phyloP scores from a whole-genome alignment of 805 yeast genomes.

The Teunomyces panamensis region DNA sequence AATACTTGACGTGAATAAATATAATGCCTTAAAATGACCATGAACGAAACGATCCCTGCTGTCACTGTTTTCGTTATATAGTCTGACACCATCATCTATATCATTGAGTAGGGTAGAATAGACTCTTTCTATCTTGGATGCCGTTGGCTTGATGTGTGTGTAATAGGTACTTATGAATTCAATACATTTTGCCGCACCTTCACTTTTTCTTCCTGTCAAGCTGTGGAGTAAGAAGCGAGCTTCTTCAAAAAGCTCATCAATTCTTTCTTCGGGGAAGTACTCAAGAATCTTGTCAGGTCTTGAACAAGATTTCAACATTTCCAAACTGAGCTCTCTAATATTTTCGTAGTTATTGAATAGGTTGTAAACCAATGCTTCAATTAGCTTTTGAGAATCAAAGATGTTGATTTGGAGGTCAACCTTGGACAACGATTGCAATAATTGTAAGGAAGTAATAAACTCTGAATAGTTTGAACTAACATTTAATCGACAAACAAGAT shows the following conservation, averaged over 20 bases:
- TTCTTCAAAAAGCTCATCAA: not conserved
- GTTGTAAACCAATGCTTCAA: slow-evolving; percentile 56
- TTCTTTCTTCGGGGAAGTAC: not conserved
- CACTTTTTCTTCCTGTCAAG: slow-evolving; percentile 62
- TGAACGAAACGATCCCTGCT: slow-evolving; percentile 37
- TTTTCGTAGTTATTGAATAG: slow-evolving; percentile 75
- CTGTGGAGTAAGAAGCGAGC: slow-evolving; percentile 26
- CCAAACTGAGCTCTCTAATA: slow-evolving; percentile 53
- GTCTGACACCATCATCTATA: not conserved
- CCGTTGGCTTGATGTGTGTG: not conserved
- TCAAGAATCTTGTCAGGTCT: not conserved
- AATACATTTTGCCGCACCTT: slow-evolving; percentile 72
- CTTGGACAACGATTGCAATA: slow-evolving; percentile 16
- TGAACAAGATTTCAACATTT: slow-evolving; percentile 41
- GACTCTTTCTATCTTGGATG: not conserved
- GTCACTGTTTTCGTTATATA: not conserved
- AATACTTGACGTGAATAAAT: slow-evolving; percentile 32
- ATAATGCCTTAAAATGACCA: slow-evolving; percentile 65
- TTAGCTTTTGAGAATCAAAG: slow-evolving; percentile 13
- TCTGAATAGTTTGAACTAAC: slow-evolving; percentile 50
- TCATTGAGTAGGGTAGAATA: not conserved
- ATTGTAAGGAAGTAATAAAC: slow-evolving; percentile 14
- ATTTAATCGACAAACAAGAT: slow-evolving; percentile 51
- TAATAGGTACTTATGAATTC: slow-evolving; percentile 42
- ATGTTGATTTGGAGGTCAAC: slow-evolving; percentile 21